phyloP scores from a whole-genome alignment of 345 rosid species.

The Populus tremula region DNA sequence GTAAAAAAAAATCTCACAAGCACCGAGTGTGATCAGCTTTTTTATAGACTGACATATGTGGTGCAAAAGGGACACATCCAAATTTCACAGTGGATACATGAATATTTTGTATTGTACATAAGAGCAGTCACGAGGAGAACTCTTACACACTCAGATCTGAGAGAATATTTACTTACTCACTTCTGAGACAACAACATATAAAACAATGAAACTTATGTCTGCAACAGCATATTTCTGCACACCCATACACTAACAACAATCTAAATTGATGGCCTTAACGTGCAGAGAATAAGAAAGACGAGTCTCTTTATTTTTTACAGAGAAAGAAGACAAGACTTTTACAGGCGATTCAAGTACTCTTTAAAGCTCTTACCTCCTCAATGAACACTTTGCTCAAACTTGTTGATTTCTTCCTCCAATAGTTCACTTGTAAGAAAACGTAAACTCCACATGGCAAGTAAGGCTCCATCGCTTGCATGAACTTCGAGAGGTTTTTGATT shows the following conservation, averaged over 20 bases:
- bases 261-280: conserved; percentile 27
- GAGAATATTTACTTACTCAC: conserved; percentile 38
- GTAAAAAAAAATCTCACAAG: neutral
- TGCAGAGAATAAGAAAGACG: conserved; percentile 16
- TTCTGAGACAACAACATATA: conserved; percentile 40
- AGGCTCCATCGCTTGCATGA: conserved; percentile 17
- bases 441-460: neutral
- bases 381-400: neutral
- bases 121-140: conserved; percentile 43
- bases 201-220: conserved; percentile 46
- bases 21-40: neutral
- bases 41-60: neutral
- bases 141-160: conserved; percentile 30
- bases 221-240: conserved; percentile 42
- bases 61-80: conserved; percentile 21
- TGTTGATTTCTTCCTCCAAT: neutral
- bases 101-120: conserved; percentile 10
- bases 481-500: neutral
- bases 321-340: neutral
- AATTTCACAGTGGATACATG: conserved; percentile 29
- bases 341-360: neutral
- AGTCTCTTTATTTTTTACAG: conserved; percentile 17
- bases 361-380: neutral
- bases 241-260: conserved; percentile 22
- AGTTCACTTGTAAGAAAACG: neutral